A percentile compares a stretch with the other conserved stretches of the same genome.
Conservation (phyloP, 2,329 filamentous ascomycete species). For the Fusarium hainanense region DNA sequence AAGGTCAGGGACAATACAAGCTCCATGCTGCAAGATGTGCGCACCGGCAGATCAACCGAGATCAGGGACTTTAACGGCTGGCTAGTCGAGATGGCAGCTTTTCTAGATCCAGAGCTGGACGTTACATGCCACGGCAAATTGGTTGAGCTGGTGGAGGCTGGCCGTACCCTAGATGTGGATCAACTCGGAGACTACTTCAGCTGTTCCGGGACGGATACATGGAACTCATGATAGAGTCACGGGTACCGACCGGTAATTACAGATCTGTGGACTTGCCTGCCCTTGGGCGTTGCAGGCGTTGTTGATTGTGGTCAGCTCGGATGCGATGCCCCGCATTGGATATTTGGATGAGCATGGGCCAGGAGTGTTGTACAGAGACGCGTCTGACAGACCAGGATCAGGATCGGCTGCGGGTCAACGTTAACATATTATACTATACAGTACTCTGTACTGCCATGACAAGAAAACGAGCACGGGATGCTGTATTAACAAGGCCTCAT, state of each 20-base stretch:
- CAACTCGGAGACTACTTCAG: slow-evolving; percentile 50
- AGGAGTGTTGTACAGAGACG: slow-evolving; percentile 13
- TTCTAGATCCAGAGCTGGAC: slow-evolving; percentile 51
- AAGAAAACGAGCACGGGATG: slow-evolving; percentile 10
- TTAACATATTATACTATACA: neutral
- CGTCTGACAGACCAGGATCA: slow-evolving; percentile 17
- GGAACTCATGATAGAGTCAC: slow-evolving; percentile 26
- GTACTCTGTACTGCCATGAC: neutral
- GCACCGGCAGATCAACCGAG: slow-evolving; percentile 64
- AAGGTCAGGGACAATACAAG: slow-evolving; percentile 66
- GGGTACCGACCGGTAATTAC: slow-evolving; percentile 6
- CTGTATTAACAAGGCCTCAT: slow-evolving; percentile 5
- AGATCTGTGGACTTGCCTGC: slow-evolving; percentile 22
- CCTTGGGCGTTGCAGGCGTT: slow-evolving; percentile 13
- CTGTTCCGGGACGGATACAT: slow-evolving; percentile 22
- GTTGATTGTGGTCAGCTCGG: slow-evolving; percentile 25
- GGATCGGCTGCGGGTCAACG: slow-evolving; percentile 30
- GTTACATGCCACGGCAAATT: slow-evolving; percentile 56
- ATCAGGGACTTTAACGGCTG: slow-evolving; percentile 70
- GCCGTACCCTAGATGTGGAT: slow-evolving; percentile 47
- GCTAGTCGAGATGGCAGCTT: slow-evolving; percentile 60
- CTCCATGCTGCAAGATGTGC: slow-evolving; percentile 71
- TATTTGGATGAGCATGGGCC: slow-evolving; percentile 22
- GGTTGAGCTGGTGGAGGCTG: slow-evolving; percentile 57
- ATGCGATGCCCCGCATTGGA: slow-evolving; percentile 26